Conservation (phyloP, 257 asterid species). For the Solanum peruvianum region DNA sequence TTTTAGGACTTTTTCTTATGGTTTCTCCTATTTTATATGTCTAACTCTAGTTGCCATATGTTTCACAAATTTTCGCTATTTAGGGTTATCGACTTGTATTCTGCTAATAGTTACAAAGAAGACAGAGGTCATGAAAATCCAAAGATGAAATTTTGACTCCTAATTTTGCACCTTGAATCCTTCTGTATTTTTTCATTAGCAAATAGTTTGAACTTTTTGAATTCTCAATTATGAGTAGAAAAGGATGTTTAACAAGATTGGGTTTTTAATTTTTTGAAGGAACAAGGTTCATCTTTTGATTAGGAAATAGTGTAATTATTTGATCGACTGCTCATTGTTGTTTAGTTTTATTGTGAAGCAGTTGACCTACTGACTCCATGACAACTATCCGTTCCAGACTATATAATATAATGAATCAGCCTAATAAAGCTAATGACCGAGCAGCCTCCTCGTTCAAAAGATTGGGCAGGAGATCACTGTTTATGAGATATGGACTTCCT, state of each 20-base stretch:
- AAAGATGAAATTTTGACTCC: background rate
- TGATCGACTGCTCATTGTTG: background rate
- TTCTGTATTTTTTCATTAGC: background rate
- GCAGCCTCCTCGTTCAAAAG: conserved; percentile 38
- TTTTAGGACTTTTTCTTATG: background rate
- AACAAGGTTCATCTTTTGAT: background rate
- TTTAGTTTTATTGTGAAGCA: background rate
- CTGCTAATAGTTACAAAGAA: background rate
- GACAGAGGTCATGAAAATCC: background rate
- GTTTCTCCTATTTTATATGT: too few species aligned
- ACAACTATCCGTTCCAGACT: background rate
- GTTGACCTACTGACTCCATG: conserved; percentile 14
- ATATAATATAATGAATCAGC: conserved; percentile 4
- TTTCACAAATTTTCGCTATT: background rate
- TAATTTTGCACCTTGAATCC: background rate
- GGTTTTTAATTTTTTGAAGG: background rate
- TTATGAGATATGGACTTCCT: conserved; percentile 82
- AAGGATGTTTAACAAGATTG: background rate
- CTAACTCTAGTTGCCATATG: background rate
- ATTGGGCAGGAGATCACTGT: conserved; percentile 71
- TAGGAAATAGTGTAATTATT: background rate
- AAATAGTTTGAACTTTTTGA: background rate
- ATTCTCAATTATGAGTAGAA: background rate
- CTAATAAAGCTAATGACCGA: conserved; percentile 19
- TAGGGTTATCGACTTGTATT: background rate